Conservation (phyloP, 306 rosid species). For the Biancaea sappan region DNA sequence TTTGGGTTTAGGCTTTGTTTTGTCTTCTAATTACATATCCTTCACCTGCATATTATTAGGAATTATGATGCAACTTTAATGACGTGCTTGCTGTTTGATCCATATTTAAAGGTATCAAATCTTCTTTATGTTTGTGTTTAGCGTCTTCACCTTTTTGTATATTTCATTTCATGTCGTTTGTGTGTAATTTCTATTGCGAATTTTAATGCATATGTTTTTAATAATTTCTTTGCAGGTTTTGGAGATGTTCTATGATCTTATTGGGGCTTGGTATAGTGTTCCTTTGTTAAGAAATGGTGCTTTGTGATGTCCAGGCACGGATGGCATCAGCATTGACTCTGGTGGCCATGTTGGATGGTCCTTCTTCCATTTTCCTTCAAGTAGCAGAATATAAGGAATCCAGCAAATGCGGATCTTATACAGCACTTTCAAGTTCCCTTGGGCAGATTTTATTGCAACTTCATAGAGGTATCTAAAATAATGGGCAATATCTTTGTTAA, state of each 20-base stretch:
- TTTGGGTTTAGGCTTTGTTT: conserved; percentile 19
- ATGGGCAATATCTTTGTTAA: conserved; percentile 20
- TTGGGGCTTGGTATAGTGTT: conserved; percentile 14
- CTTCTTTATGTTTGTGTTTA: conserved; percentile 30
- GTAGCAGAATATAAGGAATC: conserved; percentile 86
- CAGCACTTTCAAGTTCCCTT: conserved; percentile 86
- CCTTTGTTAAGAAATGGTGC: conserved; percentile 33
- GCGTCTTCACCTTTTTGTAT: not conserved
- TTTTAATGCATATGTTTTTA: not conserved
- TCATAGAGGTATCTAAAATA: conserved; percentile 65
- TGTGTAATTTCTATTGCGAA: conserved; percentile 19
- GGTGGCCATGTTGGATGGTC: conserved; percentile 79
- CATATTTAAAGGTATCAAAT: conserved; percentile 73
- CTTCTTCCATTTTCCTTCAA: conserved; percentile 77
- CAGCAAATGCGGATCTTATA: conserved; percentile 83
- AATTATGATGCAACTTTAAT: conserved; percentile 82
- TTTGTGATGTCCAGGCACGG: conserved; percentile 62
- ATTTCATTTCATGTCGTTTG: not conserved
- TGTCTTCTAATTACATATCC: conserved; percentile 27
- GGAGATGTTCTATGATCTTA: not conserved
- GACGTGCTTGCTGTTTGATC: conserved; percentile 90
- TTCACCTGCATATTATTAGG: conserved; percentile 51
- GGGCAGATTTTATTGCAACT: conserved; percentile 91
- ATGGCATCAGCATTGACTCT: conserved; percentile 76
- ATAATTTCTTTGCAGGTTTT: not conserved